A percentile compares a stretch with the other conserved stretches of the same genome.
phyloP scores from a whole-genome alignment of 441 rosid genomes.

The Melastoma candidum region DNA sequence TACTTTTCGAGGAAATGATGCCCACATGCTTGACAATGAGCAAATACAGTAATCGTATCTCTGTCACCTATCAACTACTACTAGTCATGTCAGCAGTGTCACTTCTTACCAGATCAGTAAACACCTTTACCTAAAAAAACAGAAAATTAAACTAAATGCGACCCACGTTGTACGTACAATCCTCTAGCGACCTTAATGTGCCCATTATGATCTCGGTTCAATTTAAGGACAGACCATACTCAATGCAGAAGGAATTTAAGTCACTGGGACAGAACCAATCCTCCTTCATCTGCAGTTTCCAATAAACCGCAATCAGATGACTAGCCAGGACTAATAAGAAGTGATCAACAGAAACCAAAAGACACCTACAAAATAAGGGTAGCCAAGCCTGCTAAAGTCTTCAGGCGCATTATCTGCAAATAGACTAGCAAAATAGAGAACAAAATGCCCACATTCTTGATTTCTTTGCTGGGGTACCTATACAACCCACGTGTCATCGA shows the following conservation, averaged over 20 bases:
- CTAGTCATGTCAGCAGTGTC: too few relatives aligned
- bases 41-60: too few relatives aligned
- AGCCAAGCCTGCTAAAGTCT: conserved; percentile 25
- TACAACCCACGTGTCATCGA: conserved; percentile 1
- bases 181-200: too few relatives aligned
- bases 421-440: conserved; percentile 59
- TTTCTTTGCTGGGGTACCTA: conserved; percentile 92
- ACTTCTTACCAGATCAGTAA: too few relatives aligned
- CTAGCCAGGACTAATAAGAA: background rate
- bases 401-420: conserved; percentile 56
- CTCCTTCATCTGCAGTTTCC: conserved; percentile 48
- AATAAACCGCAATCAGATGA: conserved; percentile 4
- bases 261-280: conserved; percentile 61
- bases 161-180: too few relatives aligned
- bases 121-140: too few relatives aligned
- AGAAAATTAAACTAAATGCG: too few relatives aligned
- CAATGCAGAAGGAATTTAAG: conserved; percentile 34
- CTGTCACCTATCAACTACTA: too few relatives aligned
- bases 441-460: conserved; percentile 67
- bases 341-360: background rate
- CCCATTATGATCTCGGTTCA: too few relatives aligned
- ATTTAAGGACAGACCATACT: too few relatives aligned
- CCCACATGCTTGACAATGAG: too few relatives aligned
- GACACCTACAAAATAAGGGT: conserved; percentile 65
- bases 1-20: too few relatives aligned